Evolutionary conservation across 805 yeast species (phyloP).

Genomic region (Candida dajiaensis): DNA sequence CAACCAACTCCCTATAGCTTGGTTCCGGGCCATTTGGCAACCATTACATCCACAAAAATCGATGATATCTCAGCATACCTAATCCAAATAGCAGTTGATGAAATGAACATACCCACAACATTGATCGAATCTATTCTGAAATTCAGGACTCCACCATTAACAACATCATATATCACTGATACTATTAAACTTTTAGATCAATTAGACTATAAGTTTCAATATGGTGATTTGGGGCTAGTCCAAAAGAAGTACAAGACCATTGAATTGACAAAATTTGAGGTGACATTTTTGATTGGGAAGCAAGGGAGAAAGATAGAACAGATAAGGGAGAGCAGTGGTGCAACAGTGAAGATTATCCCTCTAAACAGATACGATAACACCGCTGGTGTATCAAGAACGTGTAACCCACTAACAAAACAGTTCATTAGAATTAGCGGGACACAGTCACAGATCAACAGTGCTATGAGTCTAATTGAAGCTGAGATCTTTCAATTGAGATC

Average conservation of each 20-base stretch:
- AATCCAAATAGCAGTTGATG: neutral
- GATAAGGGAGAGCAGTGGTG: slow-evolving; percentile 30
- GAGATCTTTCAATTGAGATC: slow-evolving; percentile 18
- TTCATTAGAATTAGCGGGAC: slow-evolving; percentile 28
- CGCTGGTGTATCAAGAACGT: slow-evolving; percentile 1
- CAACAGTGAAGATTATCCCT: slow-evolving; percentile 36
- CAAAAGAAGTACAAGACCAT: slow-evolving; percentile 6
- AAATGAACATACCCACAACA: neutral
- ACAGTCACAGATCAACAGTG: slow-evolving; percentile 19
- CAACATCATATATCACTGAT: neutral
- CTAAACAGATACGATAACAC: slow-evolving; percentile 17
- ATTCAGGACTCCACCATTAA: neutral
- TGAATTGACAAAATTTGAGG: slow-evolving; percentile 27
- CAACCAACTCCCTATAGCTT: neutral
- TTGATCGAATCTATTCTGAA: neutral
- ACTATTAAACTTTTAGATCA: neutral
- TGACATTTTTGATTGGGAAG: slow-evolving; percentile 37
- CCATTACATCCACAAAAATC: neutral
- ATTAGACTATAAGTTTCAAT: neutral
- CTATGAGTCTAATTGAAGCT: slow-evolving; percentile 23
- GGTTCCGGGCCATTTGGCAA: slow-evolving; percentile 1
- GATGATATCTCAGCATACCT: neutral
- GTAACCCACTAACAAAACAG: slow-evolving; percentile 20
- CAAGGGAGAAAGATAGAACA: slow-evolving; percentile 33
- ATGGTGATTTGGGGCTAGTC: too few species aligned